Base-by-base conservation (phyloP, 2,329 filamentous ascomycete genomes). In the Rhynchosporium graminicola region DNA sequence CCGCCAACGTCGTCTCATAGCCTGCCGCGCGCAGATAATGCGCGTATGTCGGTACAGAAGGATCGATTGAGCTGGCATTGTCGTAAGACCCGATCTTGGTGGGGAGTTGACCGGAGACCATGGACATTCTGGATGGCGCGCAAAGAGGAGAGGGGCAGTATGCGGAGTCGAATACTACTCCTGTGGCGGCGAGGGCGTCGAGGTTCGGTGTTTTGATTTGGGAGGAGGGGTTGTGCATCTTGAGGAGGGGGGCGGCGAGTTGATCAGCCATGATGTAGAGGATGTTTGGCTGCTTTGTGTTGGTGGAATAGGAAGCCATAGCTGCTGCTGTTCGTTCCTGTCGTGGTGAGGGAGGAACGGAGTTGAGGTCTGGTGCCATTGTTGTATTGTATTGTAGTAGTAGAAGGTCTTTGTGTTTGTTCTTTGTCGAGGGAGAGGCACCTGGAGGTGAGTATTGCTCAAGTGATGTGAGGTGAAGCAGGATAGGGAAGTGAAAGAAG, bases 201-300 rank as follows among this genome's bases (percentile, higher is more conserved):
- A 97, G 84, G 78, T 97, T 88, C 54, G 93, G 93, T 0, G 93
- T 97, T 78, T 92, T 91, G 82, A 97, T 97, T 74, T 91, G 89
- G 1, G 92, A 96, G 58, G 89, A 82, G 51, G 87, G 84, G 76
- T 97, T 93, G 80, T 97, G 92, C 80, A 97, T 94, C 80, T 92
- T 94, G 69, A 97, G 85, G 70, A 93, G 84, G 20, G 93, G 93
- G 33, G 93, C 93, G 20, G 93, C 90, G 76, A 97, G 86, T 80
- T 97, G 93, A 78, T 97, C 93, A 60, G 93, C 93, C 92, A 97
- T 97, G 79, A 97, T 96, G 81, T 95, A 97, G 52, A 93, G 82
- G 69, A 94, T 90, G 77, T 93, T 93, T 65, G 89, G 89, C 74
- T 82, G 83, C 45, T 66, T 68, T 29, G 56, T 46, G 13, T 67